Percentiles rank a stretch among this genome's conserved stretches.
Conservation (phyloP, 2,329 filamentous ascomycete genomes). For the Cladosporium halotolerans region DNA sequence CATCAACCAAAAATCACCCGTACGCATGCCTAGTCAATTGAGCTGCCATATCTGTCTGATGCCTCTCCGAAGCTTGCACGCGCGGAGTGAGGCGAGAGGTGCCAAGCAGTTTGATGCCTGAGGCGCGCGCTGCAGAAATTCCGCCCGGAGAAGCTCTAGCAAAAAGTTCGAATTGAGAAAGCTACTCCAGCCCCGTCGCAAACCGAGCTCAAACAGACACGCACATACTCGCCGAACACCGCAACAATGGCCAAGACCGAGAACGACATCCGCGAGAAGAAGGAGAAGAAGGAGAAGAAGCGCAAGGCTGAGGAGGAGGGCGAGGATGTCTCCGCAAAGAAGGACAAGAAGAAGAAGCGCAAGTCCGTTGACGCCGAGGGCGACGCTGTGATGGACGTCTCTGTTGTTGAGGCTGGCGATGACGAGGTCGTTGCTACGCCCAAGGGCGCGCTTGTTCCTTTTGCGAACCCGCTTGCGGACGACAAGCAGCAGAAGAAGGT, state of each 20-base stretch:
- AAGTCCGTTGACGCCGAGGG: constrained; percentile 45
- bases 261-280: constrained; percentile 26
- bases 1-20: too few relatives aligned
- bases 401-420: constrained; percentile 29
- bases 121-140: not conserved
- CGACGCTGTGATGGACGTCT: constrained; percentile 21
- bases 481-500: constrained; percentile 68
- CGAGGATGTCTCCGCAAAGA: constrained; percentile 28
- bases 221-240: not conserved
- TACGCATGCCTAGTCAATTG: too few relatives aligned
- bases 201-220: not conserved
- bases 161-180: constrained; percentile 5
- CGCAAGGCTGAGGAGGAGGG: constrained; percentile 28
- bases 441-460: constrained; percentile 63
- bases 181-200: constrained; percentile 7
- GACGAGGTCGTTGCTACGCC: constrained; percentile 40
- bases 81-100: not conserved
- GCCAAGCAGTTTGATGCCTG: not conserved
- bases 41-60: too few relatives aligned
- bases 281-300: constrained; percentile 34
- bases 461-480: constrained; percentile 73
- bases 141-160: not conserved
- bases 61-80: too few relatives aligned
- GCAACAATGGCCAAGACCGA: constrained; percentile 34
- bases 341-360: constrained; percentile 55